These are phyloP conservation scores for Fusarium palustre DNA, from an alignment of 2,329 filamentous ascomycete genomes.

Conservation along the genomic window DNA sequence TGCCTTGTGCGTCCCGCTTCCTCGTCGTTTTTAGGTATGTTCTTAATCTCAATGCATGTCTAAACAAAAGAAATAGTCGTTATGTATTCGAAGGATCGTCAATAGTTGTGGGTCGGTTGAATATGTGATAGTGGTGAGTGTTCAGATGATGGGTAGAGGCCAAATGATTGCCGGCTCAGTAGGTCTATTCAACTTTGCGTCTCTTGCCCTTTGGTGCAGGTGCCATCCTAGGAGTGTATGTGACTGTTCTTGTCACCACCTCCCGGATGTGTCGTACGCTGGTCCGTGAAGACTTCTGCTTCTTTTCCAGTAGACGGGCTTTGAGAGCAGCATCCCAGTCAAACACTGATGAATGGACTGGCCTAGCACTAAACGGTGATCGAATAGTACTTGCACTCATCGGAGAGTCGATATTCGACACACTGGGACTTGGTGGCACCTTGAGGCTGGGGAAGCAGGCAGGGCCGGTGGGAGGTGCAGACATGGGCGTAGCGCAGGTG, in stretches of 20 bases:
- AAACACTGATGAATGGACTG: conserved; percentile 77
- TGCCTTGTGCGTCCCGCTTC: conserved; percentile 21
- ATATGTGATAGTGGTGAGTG: conserved; percentile 15
- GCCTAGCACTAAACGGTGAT: conserved; percentile 80
- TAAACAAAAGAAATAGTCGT: conserved; percentile 48
- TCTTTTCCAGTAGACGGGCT: conserved; percentile 71
- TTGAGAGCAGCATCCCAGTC: conserved; percentile 83
- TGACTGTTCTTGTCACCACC: conserved; percentile 93
- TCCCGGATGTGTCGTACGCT: conserved; percentile 81
- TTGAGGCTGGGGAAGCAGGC: conserved; percentile 75
- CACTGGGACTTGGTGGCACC: conserved; percentile 79
- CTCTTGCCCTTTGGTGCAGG: conserved; percentile 93
- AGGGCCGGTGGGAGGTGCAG: conserved; percentile 70
- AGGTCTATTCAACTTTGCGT: conserved; percentile 71
- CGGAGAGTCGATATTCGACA: conserved; percentile 76
- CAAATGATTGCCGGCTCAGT: not conserved
- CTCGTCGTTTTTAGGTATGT: conserved; percentile 40
- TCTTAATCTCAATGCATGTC: conserved; percentile 38
- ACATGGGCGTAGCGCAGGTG: conserved; percentile 65
- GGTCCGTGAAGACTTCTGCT: conserved; percentile 68
- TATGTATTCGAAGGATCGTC: conserved; percentile 42
- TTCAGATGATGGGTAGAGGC: conserved; percentile 9
- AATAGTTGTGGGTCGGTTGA: conserved; percentile 17
- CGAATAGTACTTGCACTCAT: conserved; percentile 69
- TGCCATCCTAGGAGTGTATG: conserved; percentile 87